Evolutionary conservation across 1,284 basidiomycete species (phyloP).

Genomic region (Neonothopanus nambi): DNA sequence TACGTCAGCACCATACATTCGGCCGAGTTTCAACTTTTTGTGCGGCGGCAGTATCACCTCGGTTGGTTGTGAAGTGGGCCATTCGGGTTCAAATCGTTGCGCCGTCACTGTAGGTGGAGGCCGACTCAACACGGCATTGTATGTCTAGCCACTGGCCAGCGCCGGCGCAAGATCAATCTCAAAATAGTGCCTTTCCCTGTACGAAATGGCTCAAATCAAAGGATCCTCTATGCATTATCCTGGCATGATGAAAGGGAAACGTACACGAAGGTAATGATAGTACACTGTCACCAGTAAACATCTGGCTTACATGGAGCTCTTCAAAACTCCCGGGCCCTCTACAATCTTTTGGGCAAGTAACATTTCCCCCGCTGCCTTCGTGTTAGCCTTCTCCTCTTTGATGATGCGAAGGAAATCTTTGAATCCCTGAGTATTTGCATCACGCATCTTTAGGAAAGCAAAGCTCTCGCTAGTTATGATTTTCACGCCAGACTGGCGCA

Average conservation of each 20-base stretch:
- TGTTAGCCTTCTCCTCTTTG: slow-evolving; percentile 75
- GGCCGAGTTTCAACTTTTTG: too few species aligned
- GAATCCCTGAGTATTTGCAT: slow-evolving; percentile 70
- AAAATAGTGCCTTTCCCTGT: too few species aligned
- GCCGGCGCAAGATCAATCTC: too few species aligned
- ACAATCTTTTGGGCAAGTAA: not conserved
- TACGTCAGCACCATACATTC: too few species aligned
- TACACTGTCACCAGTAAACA: not conserved
- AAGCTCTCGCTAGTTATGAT: slow-evolving; percentile 84
- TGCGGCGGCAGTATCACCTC: too few species aligned
- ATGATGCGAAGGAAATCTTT: slow-evolving; percentile 73
- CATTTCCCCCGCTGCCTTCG: slow-evolving; percentile 42
- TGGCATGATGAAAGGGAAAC: not conserved
- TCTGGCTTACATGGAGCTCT: slow-evolving; percentile 5
- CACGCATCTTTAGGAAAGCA: slow-evolving; percentile 77
- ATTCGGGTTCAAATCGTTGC: too few species aligned
- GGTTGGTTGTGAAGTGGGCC: too few species aligned
- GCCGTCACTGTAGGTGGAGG: too few species aligned
- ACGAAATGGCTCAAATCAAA: too few species aligned
- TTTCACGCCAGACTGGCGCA: slow-evolving; percentile 75
- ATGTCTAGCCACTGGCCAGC: too few species aligned
- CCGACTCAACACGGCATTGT: too few species aligned
- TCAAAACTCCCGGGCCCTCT: not conserved
- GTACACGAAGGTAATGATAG: not conserved
- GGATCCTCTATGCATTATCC: too few species aligned